Conservation (phyloP, 2,329 filamentous ascomycete species). For the Monosporascus sp. region DNA sequence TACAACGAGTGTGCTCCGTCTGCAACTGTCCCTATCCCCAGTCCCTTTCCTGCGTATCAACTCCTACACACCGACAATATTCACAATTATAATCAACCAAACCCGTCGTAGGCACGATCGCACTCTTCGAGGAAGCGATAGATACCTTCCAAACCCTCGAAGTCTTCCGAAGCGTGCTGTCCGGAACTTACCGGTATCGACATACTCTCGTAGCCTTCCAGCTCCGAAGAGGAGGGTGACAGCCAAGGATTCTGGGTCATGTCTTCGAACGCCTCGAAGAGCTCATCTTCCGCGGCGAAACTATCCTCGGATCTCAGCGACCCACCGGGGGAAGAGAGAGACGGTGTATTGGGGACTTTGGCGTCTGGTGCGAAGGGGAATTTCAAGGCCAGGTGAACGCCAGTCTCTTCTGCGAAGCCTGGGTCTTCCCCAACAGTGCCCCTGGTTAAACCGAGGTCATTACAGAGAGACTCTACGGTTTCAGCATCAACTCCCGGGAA, state of each 20-base stretch:
- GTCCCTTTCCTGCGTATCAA: background rate
- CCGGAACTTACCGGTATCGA: constrained; percentile 40
- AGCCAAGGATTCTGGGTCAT: constrained; percentile 44
- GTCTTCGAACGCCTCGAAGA: constrained; percentile 33
- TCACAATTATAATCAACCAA: background rate
- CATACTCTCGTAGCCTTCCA: constrained; percentile 44
- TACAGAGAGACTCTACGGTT: constrained; percentile 76
- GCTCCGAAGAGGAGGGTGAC: constrained; percentile 37
- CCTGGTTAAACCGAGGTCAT: constrained; percentile 78
- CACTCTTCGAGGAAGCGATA: constrained; percentile 56
- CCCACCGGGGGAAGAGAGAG: constrained; percentile 41
- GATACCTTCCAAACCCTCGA: constrained; percentile 52
- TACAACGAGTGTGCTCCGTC: background rate
- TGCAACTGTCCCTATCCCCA: background rate
- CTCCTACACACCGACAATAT: background rate
- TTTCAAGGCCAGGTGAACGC: constrained; percentile 67
- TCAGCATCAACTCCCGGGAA: constrained; percentile 87
- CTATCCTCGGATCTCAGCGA: constrained; percentile 39
- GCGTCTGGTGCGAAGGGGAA: constrained; percentile 77
- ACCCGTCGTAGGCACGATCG: constrained; percentile 31
- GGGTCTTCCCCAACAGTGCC: constrained; percentile 74
- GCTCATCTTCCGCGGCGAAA: constrained; percentile 28
- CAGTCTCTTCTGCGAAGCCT: constrained; percentile 63
- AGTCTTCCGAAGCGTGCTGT: constrained; percentile 41
- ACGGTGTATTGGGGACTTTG: constrained; percentile 17